Conservation (phyloP, 2,329 filamentous ascomycete species). For the Malbranchea cinnamomea region DNA sequence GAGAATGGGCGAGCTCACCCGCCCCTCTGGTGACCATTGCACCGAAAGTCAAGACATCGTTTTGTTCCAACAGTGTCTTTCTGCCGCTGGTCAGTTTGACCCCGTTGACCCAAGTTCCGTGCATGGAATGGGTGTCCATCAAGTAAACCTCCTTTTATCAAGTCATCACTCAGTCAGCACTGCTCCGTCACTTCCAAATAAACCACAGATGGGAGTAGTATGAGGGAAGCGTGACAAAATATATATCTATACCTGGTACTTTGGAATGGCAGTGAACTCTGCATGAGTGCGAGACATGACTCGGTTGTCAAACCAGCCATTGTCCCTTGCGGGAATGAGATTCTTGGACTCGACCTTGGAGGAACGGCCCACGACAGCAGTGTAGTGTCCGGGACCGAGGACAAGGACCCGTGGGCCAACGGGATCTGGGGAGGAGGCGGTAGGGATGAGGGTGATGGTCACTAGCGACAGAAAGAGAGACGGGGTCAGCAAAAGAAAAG, state of each 20-base stretch:
- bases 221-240: conserved; percentile 2
- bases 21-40: conserved; percentile 34
- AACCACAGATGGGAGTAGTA: conserved; percentile 8
- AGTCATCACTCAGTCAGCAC: background rate
- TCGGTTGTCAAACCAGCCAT: conserved; percentile 32
- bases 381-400: conserved; percentile 16
- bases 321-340: conserved; percentile 21
- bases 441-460: conserved; percentile 20
- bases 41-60: conserved; percentile 31
- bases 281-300: conserved; percentile 35
- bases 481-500: conserved; percentile 1
- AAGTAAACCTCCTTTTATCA: conserved; percentile 30
- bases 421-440: too few relatives aligned
- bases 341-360: conserved; percentile 25
- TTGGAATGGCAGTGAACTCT: conserved; percentile 16
- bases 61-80: conserved; percentile 24
- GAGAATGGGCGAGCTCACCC: conserved; percentile 17
- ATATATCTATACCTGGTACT: conserved; percentile 19
- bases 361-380: conserved; percentile 25
- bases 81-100: conserved; percentile 24
- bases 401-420: conserved; percentile 19
- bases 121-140: conserved; percentile 44
- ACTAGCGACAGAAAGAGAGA: conserved; percentile 13
- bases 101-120: conserved; percentile 44
- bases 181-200: background rate